Conservation (phyloP, 768 basidiomycete species). For the Grammothele lineata region DNA sequence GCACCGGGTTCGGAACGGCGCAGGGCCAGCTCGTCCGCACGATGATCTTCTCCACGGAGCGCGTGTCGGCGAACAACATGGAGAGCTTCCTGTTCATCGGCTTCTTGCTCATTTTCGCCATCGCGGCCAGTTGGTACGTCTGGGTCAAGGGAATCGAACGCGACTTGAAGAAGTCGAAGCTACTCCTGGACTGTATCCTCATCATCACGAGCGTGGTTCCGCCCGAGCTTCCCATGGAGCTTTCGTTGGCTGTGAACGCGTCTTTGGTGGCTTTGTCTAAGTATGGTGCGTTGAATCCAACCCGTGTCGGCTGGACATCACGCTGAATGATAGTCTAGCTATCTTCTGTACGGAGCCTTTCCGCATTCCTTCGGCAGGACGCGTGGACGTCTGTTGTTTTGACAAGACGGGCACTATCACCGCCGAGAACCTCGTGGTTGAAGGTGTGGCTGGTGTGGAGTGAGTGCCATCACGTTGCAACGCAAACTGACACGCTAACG, state of each 20-base stretch:
- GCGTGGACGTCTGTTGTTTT: constrained; percentile 98
- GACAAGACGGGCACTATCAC: constrained; percentile 99
- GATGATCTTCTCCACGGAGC: constrained; percentile 98
- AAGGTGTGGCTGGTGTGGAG: constrained; percentile 91
- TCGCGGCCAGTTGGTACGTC: constrained; percentile 97
- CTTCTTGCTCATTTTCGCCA: constrained; percentile 94
- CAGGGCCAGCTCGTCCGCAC: constrained; percentile 97
- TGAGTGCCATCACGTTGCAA: constrained; percentile 35
- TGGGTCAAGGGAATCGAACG: constrained; percentile 96
- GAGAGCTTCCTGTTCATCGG: constrained; percentile 98
- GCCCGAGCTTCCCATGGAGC: constrained; percentile 97
- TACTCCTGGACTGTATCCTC: constrained; percentile 90
- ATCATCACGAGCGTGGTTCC: constrained; percentile 98
- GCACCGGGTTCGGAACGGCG: constrained; percentile 96
- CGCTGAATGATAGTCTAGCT: constrained; percentile 43
- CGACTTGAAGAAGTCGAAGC: constrained; percentile 89
- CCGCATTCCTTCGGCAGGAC: constrained; percentile 92
- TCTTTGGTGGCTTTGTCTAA: constrained; percentile 92
- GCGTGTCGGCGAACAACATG: constrained; percentile 92
- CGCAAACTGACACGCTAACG: not conserved
- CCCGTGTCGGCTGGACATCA: not conserved
- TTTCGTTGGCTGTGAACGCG: constrained; percentile 93
- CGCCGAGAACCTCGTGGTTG: constrained; percentile 89
- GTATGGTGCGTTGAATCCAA: constrained; percentile 55
- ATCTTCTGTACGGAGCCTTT: constrained; percentile 99